Percentiles rank a stretch among this genome's conserved stretches.
phyloP scores from a whole-genome alignment of 2,329 filamentous ascomycete genomes.

The Paramyrothecium sp. region DNA sequence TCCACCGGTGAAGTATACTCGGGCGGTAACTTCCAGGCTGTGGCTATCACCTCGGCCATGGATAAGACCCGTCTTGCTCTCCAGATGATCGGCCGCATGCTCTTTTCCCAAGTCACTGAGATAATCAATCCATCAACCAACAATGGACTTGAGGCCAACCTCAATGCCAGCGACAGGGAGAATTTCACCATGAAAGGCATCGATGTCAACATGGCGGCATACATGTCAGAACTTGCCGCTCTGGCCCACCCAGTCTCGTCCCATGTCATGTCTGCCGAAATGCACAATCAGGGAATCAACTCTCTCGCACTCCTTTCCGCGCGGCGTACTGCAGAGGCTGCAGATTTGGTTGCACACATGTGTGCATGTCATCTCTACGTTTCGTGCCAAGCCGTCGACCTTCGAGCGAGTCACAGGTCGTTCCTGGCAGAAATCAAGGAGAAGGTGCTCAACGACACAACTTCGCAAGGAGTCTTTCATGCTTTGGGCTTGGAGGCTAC shows the following conservation, averaged over 20 bases:
- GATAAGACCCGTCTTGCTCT: conserved; percentile 49
- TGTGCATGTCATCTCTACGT: conserved; percentile 51
- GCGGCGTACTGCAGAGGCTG: conserved; percentile 54
- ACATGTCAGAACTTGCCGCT: conserved; percentile 60
- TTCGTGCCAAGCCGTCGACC: conserved; percentile 53
- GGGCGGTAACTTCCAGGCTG: conserved; percentile 69
- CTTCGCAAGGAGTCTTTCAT: conserved; percentile 12
- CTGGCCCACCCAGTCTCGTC: conserved; percentile 60
- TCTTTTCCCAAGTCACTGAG: conserved; percentile 63
- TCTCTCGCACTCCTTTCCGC: conserved; percentile 61
- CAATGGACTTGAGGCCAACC: conserved; percentile 61
- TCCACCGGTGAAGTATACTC: conserved; percentile 44
- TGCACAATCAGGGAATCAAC: conserved; percentile 67
- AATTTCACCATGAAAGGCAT: conserved; percentile 62
- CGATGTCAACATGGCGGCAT: conserved; percentile 64
- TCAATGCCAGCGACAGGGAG: conserved; percentile 57
- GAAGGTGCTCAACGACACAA: conserved; percentile 13
- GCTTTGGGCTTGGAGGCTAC: conserved; percentile 8
- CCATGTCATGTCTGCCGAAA: conserved; percentile 65
- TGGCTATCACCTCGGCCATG: conserved; percentile 60
- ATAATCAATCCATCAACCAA: conserved; percentile 60
- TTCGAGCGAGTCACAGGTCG: conserved; percentile 23
- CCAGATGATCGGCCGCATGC: conserved; percentile 50
- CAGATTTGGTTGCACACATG: conserved; percentile 56
- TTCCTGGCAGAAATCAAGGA: conserved; percentile 21